Base-by-base conservation (phyloP, 106 monocot genomes). In the Iris macrosiphon region DNA sequence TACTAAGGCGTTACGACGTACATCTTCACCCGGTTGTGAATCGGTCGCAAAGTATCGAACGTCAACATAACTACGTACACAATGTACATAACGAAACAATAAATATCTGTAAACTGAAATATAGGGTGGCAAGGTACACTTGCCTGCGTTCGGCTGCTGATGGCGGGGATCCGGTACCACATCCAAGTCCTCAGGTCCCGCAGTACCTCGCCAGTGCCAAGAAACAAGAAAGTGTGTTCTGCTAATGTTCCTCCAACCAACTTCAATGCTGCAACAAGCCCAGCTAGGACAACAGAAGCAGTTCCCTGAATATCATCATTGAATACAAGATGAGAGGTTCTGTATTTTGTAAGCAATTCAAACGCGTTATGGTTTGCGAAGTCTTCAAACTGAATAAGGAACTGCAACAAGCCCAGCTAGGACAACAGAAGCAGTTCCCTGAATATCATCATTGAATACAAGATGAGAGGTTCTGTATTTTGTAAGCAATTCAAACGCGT, bases 341-440 rank as follows among this genome's bases (percentile, higher is more conserved):
- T 37, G 49, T 92, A 92, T 57, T 75, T 92, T 40, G 78, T 60
- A 49, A 92, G 87, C 67, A 92, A 79, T 16, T 67, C 73, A 66
- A 92, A 92, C 28, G 93, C 87, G 72, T 93, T 93, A 61, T 93
- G 93, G 72, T 93, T 93, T 9, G 93, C 93, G 56, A 93, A 93
- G 61, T 93, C 93, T 59, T 93, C 93, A 72, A 93, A 93, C 93
- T 93, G 74, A n/a, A 63, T n/a, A 5, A 59, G 31, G 21, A n/a
- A n/a, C 56, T 21, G 56, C 56, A 57, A 57, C 38, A 11, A 57
- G 15, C 21, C 56, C 56, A 24, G 38, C 56, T 38, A 57, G 56
- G 5, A 39, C 56, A 3, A 57, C 3, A 21, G 1, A 50, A 37
- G 5, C 37, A 37, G 12, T n/a, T 76, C 82, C 87, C 87, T 87